Evolutionary conservation across 441 rosid species (phyloP).

Genomic region (Aquilaria agallochum): DNA sequence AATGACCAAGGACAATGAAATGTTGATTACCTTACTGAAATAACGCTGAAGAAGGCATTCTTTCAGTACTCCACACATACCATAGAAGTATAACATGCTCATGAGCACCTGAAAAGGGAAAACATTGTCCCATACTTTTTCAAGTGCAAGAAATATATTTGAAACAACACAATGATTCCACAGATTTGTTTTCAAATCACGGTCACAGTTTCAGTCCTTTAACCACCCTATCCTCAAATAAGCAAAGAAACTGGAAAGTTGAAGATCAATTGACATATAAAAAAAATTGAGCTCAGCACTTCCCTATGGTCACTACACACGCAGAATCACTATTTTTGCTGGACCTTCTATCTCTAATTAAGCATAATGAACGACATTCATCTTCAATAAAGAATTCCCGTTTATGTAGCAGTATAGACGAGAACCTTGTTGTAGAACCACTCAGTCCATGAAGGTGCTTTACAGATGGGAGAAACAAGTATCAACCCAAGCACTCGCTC

Average conservation of each 20-base stretch:
- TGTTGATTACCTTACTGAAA: slow-evolving; percentile 50
- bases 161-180: too few relatives aligned
- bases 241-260: too few relatives aligned
- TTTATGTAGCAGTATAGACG: neutral
- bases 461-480: slow-evolving; percentile 65
- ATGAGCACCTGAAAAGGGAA: slow-evolving; percentile 40
- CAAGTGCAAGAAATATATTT: too few relatives aligned
- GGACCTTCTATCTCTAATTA: too few relatives aligned
- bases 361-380: too few relatives aligned
- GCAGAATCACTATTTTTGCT: too few relatives aligned
- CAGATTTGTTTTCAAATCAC: too few relatives aligned
- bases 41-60: slow-evolving; percentile 68
- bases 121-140: neutral
- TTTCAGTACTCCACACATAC: slow-evolving; percentile 59
- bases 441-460: slow-evolving; percentile 65
- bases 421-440: slow-evolving; percentile 67
- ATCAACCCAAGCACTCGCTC: slow-evolving; percentile 57
- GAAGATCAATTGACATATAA: too few relatives aligned
- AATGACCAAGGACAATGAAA: neutral
- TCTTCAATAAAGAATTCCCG: too few relatives aligned
- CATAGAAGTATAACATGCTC: slow-evolving; percentile 60
- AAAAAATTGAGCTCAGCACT: neutral
- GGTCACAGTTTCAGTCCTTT: too few relatives aligned
- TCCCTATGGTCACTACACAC: too few relatives aligned
- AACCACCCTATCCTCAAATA: too few relatives aligned